Base-by-base conservation (phyloP, 225 moss, liverwort and hornwort genomes). In the Antitrichia curtipendula region DNA sequence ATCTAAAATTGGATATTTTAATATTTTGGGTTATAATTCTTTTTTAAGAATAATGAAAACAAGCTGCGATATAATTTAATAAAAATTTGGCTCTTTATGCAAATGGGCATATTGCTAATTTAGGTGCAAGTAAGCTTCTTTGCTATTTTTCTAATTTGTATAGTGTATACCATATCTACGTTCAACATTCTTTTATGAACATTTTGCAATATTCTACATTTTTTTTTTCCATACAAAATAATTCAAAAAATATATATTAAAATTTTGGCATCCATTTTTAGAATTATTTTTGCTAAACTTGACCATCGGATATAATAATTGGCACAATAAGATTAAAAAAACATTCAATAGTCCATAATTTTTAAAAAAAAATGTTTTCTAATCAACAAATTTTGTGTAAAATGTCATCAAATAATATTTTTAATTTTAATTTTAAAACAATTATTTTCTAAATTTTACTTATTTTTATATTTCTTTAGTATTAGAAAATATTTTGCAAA, bases 301-400 rank as follows among this genome's bases (percentile, higher is more conserved):
- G 1, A 66, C 12, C 21, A 66, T 2, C 0, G 1, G 0, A 2
- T 20, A n/a, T 7, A 5, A 4, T 64, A 36, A 17, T 63, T 1
- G 4, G 2, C 17, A 63, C 10, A 19, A 36, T 3, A 23, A 38
- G 22, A 22, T 68, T 21, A 3, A n/a, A 25, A 70, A 25, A 25
- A 45, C 24, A 69, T 41, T 70, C 4, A 8, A 15, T 24, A 70
- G 41, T 41, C 3, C 1, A 38, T 38, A 38, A 38, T 68, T 68
- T 13, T 38, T 38, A 22, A 0, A 22, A 23, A 22, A 68, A 4
- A 23, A 23, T 34, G 2, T 12, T 38, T 68, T 68, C 12, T 23
- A 38, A 38, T 22, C 6, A 38, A 38, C 0, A 22, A 23, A 23
- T 2, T 38, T 13, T 68, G 7, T 23, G 0, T 13, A 23, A 38